phyloP scores from a whole-genome alignment of 2,329 filamentous ascomycete genomes.

The Clathrospora elynae region DNA sequence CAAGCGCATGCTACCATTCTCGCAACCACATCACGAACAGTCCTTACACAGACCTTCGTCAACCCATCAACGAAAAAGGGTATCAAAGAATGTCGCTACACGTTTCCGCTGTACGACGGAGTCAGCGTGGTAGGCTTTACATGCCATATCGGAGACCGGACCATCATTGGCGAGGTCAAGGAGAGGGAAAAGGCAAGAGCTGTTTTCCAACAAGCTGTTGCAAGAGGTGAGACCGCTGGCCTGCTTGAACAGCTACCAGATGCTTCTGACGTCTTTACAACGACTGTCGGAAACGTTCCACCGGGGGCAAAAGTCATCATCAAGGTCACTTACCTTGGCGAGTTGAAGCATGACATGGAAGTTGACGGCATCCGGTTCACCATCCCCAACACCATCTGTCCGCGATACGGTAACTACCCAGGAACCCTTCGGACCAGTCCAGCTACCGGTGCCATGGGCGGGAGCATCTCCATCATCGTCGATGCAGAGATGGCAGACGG shows the following conservation, averaged over 20 bases:
- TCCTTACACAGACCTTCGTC: conserved; percentile 63
- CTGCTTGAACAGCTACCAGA: conserved; percentile 66
- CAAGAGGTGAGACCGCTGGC: conserved; percentile 65
- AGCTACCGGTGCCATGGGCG: conserved; percentile 17
- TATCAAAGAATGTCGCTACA: conserved; percentile 65
- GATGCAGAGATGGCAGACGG: conserved; percentile 64
- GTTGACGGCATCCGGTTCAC: conserved; percentile 71
- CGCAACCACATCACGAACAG: conserved; percentile 59
- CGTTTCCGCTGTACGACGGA: conserved; percentile 74
- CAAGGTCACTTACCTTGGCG: conserved; percentile 69
- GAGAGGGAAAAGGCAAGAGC: conserved; percentile 66
- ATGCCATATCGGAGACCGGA: conserved; percentile 65
- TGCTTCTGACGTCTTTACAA: conserved; percentile 69
- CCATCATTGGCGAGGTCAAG: conserved; percentile 69
- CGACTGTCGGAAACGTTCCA: conserved; percentile 70
- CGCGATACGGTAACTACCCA: conserved; percentile 64
- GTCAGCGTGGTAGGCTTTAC: conserved; percentile 71
- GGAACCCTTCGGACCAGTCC: conserved; percentile 34
- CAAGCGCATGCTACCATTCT: conserved; percentile 66
- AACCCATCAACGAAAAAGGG: conserved; percentile 57
- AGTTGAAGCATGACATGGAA: conserved; percentile 73
- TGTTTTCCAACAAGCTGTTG: conserved; percentile 64
- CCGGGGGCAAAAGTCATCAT: conserved; percentile 62
- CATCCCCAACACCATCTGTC: conserved; percentile 69
- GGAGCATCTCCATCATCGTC: conserved; percentile 61